These are phyloP conservation scores for Phyllosticta citribraziliensis DNA, from an alignment of 2,329 filamentous ascomycete genomes.

Conservation along the genomic window DNA sequence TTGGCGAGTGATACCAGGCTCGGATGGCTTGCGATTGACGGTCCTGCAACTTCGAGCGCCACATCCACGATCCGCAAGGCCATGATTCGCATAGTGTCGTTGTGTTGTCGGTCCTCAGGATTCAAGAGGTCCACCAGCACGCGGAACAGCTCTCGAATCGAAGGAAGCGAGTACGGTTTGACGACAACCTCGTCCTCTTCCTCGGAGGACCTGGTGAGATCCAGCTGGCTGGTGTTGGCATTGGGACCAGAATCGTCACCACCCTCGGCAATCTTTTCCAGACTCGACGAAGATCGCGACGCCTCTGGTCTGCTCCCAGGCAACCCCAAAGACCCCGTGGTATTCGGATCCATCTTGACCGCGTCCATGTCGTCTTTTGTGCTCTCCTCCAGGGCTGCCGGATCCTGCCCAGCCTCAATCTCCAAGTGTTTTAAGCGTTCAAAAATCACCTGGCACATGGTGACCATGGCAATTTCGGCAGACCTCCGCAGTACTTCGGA, in stretches of 20 bases:
- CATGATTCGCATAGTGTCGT: constrained; percentile 95
- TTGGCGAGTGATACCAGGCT: constrained; percentile 79
- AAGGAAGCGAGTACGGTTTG: constrained; percentile 85
- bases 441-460: constrained; percentile 99
- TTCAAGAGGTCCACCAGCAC: constrained; percentile 90
- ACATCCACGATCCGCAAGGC: constrained; percentile 94
- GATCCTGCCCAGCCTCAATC: constrained; percentile 59
- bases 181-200: constrained; percentile 45
- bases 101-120: constrained; percentile 84
- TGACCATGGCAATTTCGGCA: constrained; percentile 93
- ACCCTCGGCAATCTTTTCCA: constrained; percentile 26
- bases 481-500: constrained; percentile 84
- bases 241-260: constrained; percentile 27
- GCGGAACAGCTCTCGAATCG: constrained; percentile 86
- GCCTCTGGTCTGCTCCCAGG: constrained; percentile 25
- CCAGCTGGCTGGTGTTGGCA: constrained; percentile 33
- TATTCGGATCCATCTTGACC: constrained; percentile 74
- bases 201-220: constrained; percentile 32
- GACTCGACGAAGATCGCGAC: constrained; percentile 21
- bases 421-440: constrained; percentile 83
- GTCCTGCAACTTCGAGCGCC: constrained; percentile 88
- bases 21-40: constrained; percentile 87
- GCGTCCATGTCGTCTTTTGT: constrained; percentile 60
- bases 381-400: constrained; percentile 55
- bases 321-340: constrained; percentile 47